Conservation (phyloP, 768 basidiomycete species). For the Pisolithus tinctorius region DNA sequence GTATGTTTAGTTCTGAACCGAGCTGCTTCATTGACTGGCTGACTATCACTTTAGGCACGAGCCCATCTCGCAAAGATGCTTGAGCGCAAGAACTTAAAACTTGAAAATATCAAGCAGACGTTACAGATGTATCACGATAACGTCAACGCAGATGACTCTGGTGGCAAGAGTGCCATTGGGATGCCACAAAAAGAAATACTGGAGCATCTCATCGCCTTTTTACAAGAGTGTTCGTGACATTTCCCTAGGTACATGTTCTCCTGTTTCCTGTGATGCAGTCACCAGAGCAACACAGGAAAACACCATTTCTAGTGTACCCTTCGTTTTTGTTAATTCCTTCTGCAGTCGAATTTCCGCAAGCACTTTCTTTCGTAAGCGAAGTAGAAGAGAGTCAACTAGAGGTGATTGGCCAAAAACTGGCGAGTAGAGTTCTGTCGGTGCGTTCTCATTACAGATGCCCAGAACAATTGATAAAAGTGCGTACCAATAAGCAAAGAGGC, state of each 20-base stretch:
- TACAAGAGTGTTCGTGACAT: conserved; percentile 31
- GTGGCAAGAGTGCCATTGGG: conserved; percentile 16
- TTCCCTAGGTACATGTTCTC: conserved; percentile 9
- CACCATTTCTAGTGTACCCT: conserved; percentile 90
- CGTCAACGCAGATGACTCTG: conserved; percentile 48
- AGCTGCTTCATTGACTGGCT: not conserved
- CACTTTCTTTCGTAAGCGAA: conserved; percentile 79
- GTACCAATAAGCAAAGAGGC: conserved; percentile 77
- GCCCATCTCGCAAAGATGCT: conserved; percentile 73
- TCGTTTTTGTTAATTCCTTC: conserved; percentile 71
- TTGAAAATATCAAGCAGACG: conserved; percentile 66
- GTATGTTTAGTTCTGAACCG: conserved; percentile 38
- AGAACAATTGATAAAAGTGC: conserved; percentile 18
- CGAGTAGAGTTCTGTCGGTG: conserved; percentile 74
- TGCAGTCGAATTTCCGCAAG: conserved; percentile 83
- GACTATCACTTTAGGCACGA: conserved; percentile 50
- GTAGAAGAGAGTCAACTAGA: conserved; percentile 79
- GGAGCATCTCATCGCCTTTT: conserved; percentile 57
- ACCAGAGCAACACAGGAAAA: conserved; percentile 49
- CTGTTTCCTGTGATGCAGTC: conserved; percentile 11
- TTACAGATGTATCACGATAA: conserved; percentile 69
- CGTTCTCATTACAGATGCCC: conserved; percentile 4
- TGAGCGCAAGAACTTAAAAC: conserved; percentile 58
- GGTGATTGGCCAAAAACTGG: conserved; percentile 93
- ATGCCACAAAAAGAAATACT: conserved; percentile 64